phyloP scores from a whole-genome alignment of 2,329 filamentous ascomycete genomes.

The Mollisiaceae sp. region DNA sequence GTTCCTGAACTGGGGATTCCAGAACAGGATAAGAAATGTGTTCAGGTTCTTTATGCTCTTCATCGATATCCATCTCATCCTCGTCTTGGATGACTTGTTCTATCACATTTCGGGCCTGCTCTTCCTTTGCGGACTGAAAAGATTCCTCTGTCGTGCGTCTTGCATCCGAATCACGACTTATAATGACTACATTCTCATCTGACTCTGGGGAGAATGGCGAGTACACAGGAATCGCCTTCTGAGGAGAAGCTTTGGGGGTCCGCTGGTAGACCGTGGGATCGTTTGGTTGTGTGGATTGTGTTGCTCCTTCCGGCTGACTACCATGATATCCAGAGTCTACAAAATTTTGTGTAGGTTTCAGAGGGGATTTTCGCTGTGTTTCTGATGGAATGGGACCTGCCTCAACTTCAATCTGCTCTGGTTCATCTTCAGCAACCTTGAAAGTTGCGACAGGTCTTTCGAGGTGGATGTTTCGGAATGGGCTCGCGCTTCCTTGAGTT shows the following conservation, averaged over 20 bases:
- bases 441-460: conserved; percentile 53
- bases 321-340: conserved; percentile 76
- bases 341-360: conserved; percentile 41
- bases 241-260: conserved; percentile 19
- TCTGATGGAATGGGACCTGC: conserved; percentile 20
- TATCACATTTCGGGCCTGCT: conserved; percentile 44
- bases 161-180: conserved; percentile 34
- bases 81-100: conserved; percentile 17
- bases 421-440: conserved; percentile 61
- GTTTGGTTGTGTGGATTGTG: conserved; percentile 23
- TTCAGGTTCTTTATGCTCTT: conserved; percentile 18
- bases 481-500: conserved; percentile 47
- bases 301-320: conserved; percentile 52
- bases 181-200: conserved; percentile 26
- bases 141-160: conserved; percentile 40
- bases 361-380: conserved; percentile 27
- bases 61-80: conserved; percentile 12
- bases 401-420: conserved; percentile 25
- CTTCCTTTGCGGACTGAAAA: conserved; percentile 52
- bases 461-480: conserved; percentile 45
- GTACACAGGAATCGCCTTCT: conserved; percentile 13
- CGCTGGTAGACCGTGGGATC: conserved; percentile 13
- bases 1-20: conserved; percentile 35
- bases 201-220: conserved; percentile 11
- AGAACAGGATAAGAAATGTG: conserved; percentile 33